A percentile compares a stretch with the other conserved stretches of the same genome.
These are phyloP conservation scores for Trypanosoma conorhini DNA, from an alignment of 208 protist species.

Conservation along the genomic window DNA sequence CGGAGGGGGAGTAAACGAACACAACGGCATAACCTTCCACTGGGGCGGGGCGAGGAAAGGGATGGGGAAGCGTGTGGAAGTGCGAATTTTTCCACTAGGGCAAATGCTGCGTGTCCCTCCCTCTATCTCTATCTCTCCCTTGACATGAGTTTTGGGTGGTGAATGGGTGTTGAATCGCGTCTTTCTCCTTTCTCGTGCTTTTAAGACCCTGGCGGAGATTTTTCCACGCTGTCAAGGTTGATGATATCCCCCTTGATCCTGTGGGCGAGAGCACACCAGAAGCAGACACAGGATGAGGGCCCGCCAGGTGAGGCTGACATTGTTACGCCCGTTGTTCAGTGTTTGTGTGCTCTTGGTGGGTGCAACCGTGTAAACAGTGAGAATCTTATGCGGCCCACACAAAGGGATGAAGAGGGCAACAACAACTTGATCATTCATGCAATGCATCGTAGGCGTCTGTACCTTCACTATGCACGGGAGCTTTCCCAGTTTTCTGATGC, in stretches of 20 bases:
- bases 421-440: conserved; percentile 36
- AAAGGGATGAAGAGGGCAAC: background rate
- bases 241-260: conserved; percentile 27
- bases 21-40: background rate
- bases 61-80: background rate
- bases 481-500: conserved; percentile 69
- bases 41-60: background rate
- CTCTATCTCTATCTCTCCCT: no score
- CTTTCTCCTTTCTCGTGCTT: conserved; percentile 15
- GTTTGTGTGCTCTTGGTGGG: conserved; percentile 11
- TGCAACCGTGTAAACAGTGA: background rate
- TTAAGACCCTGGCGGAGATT: background rate
- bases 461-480: conserved; percentile 51
- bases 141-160: background rate
- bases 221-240: conserved; percentile 8
- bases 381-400: background rate
- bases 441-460: conserved; percentile 54
- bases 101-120: background rate
- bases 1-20: background rate
- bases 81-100: background rate
- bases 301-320: background rate
- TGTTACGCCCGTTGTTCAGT: conserved; percentile 8
- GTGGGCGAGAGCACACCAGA: conserved; percentile 15
- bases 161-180: background rate
- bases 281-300: background rate